These are phyloP conservation scores for Ceriops zippeliana DNA, from an alignment of 345 rosid species.

Conservation along the genomic window DNA sequence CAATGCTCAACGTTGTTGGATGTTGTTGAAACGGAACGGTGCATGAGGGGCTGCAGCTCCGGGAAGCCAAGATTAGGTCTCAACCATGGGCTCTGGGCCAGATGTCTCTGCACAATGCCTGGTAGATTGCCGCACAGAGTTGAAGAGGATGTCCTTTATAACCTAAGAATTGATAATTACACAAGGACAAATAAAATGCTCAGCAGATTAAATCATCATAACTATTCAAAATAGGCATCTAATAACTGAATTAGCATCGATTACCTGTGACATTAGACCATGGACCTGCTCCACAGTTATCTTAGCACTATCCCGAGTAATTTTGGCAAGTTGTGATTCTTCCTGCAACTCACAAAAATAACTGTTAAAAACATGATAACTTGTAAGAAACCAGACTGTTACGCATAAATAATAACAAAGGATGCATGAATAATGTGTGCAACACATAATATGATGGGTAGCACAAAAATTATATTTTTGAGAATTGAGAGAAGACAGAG, in stretches of 20 bases:
- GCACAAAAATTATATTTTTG: too few relatives aligned
- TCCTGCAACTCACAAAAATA: constrained; percentile 50
- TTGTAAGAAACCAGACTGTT: neutral
- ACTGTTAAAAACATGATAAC: neutral
- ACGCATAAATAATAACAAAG: too few relatives aligned
- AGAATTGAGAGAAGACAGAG: too few relatives aligned
- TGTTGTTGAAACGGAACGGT: too few relatives aligned
- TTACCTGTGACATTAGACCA: constrained; percentile 99
- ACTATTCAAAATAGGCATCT: neutral
- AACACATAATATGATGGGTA: too few relatives aligned
- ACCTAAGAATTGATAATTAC: constrained; percentile 41
- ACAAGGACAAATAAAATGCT: neutral
- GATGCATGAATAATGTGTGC: too few relatives aligned
- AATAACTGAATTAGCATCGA: constrained; percentile 2
- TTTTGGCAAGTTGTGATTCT: constrained; percentile 94
- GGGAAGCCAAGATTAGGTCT: constrained; percentile 42
- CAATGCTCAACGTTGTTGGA: too few relatives aligned
- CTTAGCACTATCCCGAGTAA: constrained; percentile 94
- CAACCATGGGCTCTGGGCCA: constrained; percentile 92
- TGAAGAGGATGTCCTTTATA: constrained; percentile 93
- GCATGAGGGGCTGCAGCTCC: neutral
- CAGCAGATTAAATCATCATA: neutral
- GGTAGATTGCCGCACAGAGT: constrained; percentile 64
- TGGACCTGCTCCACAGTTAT: constrained; percentile 97
- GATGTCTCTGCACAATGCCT: constrained; percentile 49